Evolutionary conservation across 2,329 filamentous ascomycete species (phyloP).

Genomic region (Nothopassalora personata): DNA sequence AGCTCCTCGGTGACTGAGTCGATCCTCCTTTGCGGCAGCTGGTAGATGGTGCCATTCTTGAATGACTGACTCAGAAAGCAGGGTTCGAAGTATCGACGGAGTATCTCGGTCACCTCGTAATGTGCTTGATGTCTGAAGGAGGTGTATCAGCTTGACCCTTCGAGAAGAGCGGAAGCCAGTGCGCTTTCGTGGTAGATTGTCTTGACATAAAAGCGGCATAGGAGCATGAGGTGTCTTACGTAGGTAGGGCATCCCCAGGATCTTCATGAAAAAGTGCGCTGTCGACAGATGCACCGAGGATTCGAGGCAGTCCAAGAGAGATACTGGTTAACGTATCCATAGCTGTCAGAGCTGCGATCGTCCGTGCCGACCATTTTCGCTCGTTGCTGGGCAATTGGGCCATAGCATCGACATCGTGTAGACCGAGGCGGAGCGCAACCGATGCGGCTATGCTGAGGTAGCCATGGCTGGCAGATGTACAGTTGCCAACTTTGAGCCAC

Average conservation of each 20-base stretch:
- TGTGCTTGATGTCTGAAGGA: neutral
- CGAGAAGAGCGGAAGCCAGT: neutral
- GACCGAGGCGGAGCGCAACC: neutral
- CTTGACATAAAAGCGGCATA: no score
- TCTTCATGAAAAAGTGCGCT: neutral
- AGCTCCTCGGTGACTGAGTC: neutral
- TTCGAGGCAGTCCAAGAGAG: neutral
- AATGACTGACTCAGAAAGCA: neutral
- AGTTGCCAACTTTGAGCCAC: neutral
- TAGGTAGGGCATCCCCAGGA: neutral
- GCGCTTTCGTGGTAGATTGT: neutral
- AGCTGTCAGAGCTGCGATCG: neutral
- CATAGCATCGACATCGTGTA: neutral
- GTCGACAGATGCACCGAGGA: neutral
- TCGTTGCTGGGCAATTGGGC: neutral
- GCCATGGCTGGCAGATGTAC: neutral
- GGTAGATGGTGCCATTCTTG: neutral
- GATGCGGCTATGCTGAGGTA: neutral
- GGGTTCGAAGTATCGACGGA: neutral
- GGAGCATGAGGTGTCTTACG: neutral
- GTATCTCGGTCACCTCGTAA: neutral
- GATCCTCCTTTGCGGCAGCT: neutral
- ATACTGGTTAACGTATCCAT: neutral
- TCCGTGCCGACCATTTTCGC: neutral
- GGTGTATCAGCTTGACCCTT: neutral